Base-by-base conservation (phyloP, 2,329 filamentous ascomycete genomes). In the Immersiporthe knoxdaviesiana region DNA sequence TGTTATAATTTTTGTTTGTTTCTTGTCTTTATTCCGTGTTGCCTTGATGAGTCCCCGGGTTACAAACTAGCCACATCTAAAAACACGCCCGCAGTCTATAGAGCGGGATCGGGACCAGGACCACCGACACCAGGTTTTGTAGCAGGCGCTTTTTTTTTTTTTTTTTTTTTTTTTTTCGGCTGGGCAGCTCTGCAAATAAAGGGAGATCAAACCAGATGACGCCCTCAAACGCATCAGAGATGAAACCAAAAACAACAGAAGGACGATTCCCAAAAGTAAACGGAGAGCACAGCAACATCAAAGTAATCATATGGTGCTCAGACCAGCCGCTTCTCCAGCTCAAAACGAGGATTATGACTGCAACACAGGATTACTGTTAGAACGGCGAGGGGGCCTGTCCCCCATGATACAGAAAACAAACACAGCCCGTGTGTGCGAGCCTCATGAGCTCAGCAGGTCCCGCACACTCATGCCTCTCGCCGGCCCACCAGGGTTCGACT, bases 361-460 rank as follows among this genome's bases (percentile, higher is more conserved):
- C 52, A 18, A 32, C 27, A 30, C 12, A 56, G 24, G 16, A 24
- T 10, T 10, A 12, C 27, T 16, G 8, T 30, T 27, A 18, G 52
- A 30, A 56, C 14, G 52, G 52, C 24, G 50, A 16, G 12, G 14
- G 12, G n/a, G 11, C n/a, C 24, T 4, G 24, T 54, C n/a, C n/a
- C 12, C 41, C 41, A 18, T 21, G 11, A 5, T 30, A 24, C 50
- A 14, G 27, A 30, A 30, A 12, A 35, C 35, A 18, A 56, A 30
- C 4, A 32, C 52, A 18, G 52, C 12, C 12, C 12, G 14, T 10
- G 14, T 30, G 14, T 10, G 14, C 18, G 12, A 14, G 27, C 12
- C 32, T 63, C 41, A 63, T 24, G 61, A 16, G n/a, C 61, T 63
- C 39, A 63, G 61, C 61, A 63, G 41, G 41, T 63, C 61, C 27